Base-by-base conservation (phyloP, 306 rosid species). In the Parietaria judaica region DNA sequence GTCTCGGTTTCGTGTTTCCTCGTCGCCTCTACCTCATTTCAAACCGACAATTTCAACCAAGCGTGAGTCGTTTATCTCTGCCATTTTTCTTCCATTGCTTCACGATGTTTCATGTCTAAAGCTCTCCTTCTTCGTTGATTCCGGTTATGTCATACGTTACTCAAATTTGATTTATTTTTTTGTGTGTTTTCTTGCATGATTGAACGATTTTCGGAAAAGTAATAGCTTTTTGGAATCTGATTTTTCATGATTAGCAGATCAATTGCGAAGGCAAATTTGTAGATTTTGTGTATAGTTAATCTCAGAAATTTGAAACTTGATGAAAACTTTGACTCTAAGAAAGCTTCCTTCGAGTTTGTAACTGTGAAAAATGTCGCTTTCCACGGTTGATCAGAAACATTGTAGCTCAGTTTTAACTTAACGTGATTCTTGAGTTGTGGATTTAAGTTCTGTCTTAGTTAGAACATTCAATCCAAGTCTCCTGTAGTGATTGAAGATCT, bases 31-130 rank as follows among this genome's bases (percentile, higher is more conserved):
- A 70, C 80, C 66, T 73, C 84, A 14, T 61, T 68, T 59, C 70
- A 83, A 54, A 73, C 81, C 55, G 81, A 80, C 50, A 66, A 78
- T 69, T 83, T 78, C 51, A 86, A 69, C 71, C 95, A 81, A 68
- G 81, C 96, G 97, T 91, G 57, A 85, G 92, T 85, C 16, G 48
- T 61, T 48, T 58, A 16, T 23, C 52, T 56, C 53, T n/a, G 31
- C 2, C 31, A 23, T 23, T 23, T 23, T 23, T 23, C 31, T 23
- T 23, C 1, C 31, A 23, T 23, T 23, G 31, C 31, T 23, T n/a
- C n/a, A n/a, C n/a, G n/a, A n/a, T 49, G 8, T 49, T 49, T 3
- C 12, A 14, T 49, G 6, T 8, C 14, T 3, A 49, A 49, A 49
- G 44, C 44, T 49, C 12, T 9, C 12, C 3, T 8, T 49, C 13